These are phyloP conservation scores for Talaromyces piceae DNA, from an alignment of 2,329 filamentous ascomycete genomes.

Conservation along the genomic window DNA sequence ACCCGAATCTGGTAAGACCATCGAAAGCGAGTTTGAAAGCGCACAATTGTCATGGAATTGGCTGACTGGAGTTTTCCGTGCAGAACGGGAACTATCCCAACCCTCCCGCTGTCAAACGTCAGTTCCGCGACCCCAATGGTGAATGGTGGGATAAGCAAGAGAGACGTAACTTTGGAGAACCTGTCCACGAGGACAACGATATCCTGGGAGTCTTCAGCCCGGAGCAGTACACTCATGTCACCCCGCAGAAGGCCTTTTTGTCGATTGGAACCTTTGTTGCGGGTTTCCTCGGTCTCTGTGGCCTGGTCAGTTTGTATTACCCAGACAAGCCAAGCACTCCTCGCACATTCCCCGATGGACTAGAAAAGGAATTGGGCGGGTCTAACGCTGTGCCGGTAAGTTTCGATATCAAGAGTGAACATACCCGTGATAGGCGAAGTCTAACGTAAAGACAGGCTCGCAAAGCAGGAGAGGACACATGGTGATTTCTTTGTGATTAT, in stretches of 20 bases:
- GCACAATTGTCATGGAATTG: neutral
- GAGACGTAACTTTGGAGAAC: slow-evolving; percentile 92
- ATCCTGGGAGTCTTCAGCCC: slow-evolving; percentile 82
- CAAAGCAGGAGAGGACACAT: slow-evolving; percentile 31
- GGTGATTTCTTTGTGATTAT: slow-evolving; percentile 23
- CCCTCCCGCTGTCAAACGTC: slow-evolving; percentile 64
- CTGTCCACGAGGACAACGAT: slow-evolving; percentile 94
- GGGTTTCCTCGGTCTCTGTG: slow-evolving; percentile 57
- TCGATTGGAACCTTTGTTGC: slow-evolving; percentile 63
- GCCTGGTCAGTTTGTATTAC: slow-evolving; percentile 60
- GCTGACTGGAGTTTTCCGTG: neutral
- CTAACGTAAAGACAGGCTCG: slow-evolving; percentile 25
- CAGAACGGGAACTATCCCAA: slow-evolving; percentile 44
- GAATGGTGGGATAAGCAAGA: slow-evolving; percentile 98
- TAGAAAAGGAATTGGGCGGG: slow-evolving; percentile 70
- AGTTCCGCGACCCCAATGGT: slow-evolving; percentile 84
- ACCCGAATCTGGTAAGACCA: slow-evolving; percentile 36
- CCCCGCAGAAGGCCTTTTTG: slow-evolving; percentile 59
- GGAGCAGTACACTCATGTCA: slow-evolving; percentile 80
- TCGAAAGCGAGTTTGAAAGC: neutral
- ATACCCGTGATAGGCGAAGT: neutral
- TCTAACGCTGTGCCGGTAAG: slow-evolving; percentile 59
- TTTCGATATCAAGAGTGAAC: slow-evolving; percentile 14
- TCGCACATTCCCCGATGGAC: slow-evolving; percentile 59
- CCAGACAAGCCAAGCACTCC: slow-evolving; percentile 65